Percentiles rank a stretch among this genome's conserved stretches.
Evolutionary conservation across 1,284 basidiomycete genomes (phyloP).

Genomic region (Pseudozyma pruni): DNA sequence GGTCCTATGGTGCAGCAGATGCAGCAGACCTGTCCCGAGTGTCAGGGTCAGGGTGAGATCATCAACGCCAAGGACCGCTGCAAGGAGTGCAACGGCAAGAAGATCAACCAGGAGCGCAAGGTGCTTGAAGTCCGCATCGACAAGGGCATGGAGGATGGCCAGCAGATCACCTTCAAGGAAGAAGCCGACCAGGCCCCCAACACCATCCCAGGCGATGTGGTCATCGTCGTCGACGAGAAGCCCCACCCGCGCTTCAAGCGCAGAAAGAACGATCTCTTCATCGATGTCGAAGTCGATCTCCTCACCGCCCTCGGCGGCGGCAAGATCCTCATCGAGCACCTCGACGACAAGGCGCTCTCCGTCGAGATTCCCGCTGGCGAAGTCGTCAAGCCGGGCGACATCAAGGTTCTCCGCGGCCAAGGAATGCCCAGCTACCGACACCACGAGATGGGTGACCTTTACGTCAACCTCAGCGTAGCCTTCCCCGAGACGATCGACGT

Average conservation of each 20-base stretch:
- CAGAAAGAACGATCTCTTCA: conserved; percentile 90
- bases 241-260: conserved; percentile 90
- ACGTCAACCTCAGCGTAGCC: conserved; percentile 84
- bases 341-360: conserved; percentile 89
- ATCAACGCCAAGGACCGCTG: conserved; percentile 95
- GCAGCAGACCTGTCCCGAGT: conserved; percentile 93
- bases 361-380: conserved; percentile 86
- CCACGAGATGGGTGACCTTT: conserved; percentile 95
- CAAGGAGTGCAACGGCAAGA: conserved; percentile 93
- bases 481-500: conserved; percentile 88
- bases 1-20: conserved; percentile 99
- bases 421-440: conserved; percentile 99
- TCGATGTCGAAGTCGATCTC: conserved; percentile 89
- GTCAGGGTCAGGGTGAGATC: conserved; percentile 88
- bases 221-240: conserved; percentile 97
- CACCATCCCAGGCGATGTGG: conserved; percentile 91
- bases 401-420: conserved; percentile 92
- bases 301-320: conserved; percentile 94
- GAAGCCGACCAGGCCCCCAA: conserved; percentile 96
- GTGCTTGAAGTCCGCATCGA: conserved; percentile 98
- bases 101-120: conserved; percentile 93
- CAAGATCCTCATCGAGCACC: conserved; percentile 87
- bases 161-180: conserved; percentile 92
- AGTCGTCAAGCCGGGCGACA: conserved; percentile 88
- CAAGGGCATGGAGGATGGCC: conserved; percentile 98